Evolutionary conservation across 352 stramenopile genomes (phyloP).

Genomic region (Pythium angustatum): DNA sequence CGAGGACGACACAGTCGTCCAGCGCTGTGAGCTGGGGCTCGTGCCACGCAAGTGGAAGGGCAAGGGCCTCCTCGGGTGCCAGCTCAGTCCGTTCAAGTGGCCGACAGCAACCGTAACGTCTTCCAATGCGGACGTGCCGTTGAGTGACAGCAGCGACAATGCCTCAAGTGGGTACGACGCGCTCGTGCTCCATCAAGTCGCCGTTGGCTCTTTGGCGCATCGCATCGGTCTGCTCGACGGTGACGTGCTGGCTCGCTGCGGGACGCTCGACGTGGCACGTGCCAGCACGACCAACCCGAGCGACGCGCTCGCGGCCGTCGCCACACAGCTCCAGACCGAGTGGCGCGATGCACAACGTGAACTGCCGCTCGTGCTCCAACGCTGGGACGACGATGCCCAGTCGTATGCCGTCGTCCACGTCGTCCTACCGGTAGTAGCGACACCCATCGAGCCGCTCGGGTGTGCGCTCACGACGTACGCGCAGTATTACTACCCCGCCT

Average conservation of each 20-base stretch:
- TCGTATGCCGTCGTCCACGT: constrained; percentile 42
- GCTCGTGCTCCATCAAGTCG: constrained; percentile 51
- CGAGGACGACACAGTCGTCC: background rate
- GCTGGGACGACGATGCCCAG: constrained; percentile 47
- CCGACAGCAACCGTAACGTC: constrained; percentile 6
- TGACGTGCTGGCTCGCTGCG: constrained; percentile 50
- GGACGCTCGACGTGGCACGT: constrained; percentile 23
- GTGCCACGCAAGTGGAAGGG: constrained; percentile 57
- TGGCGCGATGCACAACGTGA: constrained; percentile 16
- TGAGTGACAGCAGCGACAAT: background rate
- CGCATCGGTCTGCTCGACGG: constrained; percentile 41
- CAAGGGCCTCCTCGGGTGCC: constrained; percentile 63
- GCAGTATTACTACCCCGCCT: constrained; percentile 43
- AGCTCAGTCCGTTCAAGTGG: constrained; percentile 68
- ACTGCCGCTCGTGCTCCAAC: constrained; percentile 43
- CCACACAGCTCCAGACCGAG: constrained; percentile 27
- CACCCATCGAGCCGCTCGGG: constrained; percentile 28
- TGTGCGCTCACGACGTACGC: constrained; percentile 55
- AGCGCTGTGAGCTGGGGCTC: constrained; percentile 19
- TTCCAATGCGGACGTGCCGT: background rate
- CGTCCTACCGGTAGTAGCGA: constrained; percentile 10
- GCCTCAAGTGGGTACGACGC: background rate
- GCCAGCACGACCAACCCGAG: background rate
- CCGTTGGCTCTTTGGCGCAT: constrained; percentile 31
- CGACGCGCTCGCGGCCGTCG: constrained; percentile 24